A percentile compares a stretch with the other conserved stretches of the same genome.
Evolutionary conservation across 495 filamentous ascomycete species (phyloP).

Genomic region (Alectoria sarmentosa): DNA sequence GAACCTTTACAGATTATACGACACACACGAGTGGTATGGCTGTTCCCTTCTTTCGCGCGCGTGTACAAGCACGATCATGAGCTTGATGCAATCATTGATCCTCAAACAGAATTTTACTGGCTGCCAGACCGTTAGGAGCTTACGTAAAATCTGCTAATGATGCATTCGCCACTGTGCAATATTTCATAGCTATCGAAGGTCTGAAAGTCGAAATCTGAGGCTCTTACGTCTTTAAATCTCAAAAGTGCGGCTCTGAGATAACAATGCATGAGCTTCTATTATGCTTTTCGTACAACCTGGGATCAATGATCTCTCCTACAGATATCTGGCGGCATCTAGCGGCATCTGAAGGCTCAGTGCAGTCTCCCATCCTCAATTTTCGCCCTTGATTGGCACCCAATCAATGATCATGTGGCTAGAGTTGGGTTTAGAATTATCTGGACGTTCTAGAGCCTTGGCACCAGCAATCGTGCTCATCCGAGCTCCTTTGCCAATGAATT

Average conservation of each 20-base stretch:
- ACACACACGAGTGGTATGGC: background rate
- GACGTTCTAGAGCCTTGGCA: conserved; percentile 13
- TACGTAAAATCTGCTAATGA: background rate
- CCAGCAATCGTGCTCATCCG: background rate
- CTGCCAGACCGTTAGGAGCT: background rate
- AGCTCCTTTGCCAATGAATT: background rate
- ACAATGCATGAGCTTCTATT: background rate
- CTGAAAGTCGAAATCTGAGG: background rate
- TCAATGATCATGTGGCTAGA: conserved; percentile 13
- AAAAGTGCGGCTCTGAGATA: conserved; percentile 3
- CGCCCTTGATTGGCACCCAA: background rate
- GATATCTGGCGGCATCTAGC: background rate
- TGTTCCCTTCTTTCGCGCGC: background rate
- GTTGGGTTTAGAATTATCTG: conserved; percentile 8
- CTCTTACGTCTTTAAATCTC: background rate
- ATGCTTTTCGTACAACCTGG: conserved; percentile 5
- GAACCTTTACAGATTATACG: background rate
- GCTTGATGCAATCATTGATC: background rate
- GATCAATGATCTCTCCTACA: background rate
- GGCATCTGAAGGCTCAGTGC: background rate
- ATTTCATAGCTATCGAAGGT: background rate
- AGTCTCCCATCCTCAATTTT: conserved; percentile 1
- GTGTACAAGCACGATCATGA: background rate
- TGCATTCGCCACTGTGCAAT: background rate
- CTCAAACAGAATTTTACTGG: background rate